Conservation (phyloP, 805 yeast species). For the Yarrowia porcina region DNA sequence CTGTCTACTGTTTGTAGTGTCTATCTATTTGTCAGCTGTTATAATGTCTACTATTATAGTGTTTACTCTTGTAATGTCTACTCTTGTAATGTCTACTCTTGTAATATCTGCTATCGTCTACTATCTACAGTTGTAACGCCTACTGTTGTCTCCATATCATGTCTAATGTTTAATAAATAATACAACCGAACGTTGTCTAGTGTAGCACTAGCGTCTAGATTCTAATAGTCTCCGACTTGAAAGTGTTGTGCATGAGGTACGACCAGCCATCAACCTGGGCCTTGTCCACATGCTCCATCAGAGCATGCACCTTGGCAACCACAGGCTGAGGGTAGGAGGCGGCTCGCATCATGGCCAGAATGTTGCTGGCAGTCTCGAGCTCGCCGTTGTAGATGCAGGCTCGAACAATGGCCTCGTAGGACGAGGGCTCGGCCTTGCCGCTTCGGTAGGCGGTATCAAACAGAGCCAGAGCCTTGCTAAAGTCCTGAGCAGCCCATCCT, state of each 20-base stretch:
- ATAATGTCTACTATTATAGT: too few relatives aligned
- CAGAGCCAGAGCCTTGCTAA: conserved; percentile 33
- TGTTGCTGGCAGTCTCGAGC: conserved; percentile 30
- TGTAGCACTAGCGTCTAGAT: neutral
- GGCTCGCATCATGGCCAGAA: conserved; percentile 32
- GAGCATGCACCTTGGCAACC: conserved; percentile 32
- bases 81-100: too few relatives aligned
- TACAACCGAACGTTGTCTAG: conserved; percentile 23
- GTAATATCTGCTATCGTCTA: too few relatives aligned
- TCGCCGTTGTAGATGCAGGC: conserved; percentile 35
- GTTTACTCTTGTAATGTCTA: too few relatives aligned
- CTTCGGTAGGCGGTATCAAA: conserved; percentile 33
- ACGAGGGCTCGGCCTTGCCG: conserved; percentile 37
- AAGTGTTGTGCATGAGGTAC: conserved; percentile 23
- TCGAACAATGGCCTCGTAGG: conserved; percentile 39
- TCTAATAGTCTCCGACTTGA: conserved; percentile 22
- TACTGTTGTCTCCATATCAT: too few relatives aligned
- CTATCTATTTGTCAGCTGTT: too few relatives aligned
- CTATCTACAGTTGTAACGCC: too few relatives aligned
- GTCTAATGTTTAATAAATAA: conserved; percentile 4
- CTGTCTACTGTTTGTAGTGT: too few relatives aligned
- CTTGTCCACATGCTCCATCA: neutral
- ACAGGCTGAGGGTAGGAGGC: conserved; percentile 37
- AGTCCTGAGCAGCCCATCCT: conserved; percentile 39
- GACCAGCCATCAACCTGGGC: neutral